A percentile compares a stretch with the other conserved stretches of the same genome.
phyloP scores from a whole-genome alignment of 1,284 basidiomycete genomes.

The Amylostereum areolatum region DNA sequence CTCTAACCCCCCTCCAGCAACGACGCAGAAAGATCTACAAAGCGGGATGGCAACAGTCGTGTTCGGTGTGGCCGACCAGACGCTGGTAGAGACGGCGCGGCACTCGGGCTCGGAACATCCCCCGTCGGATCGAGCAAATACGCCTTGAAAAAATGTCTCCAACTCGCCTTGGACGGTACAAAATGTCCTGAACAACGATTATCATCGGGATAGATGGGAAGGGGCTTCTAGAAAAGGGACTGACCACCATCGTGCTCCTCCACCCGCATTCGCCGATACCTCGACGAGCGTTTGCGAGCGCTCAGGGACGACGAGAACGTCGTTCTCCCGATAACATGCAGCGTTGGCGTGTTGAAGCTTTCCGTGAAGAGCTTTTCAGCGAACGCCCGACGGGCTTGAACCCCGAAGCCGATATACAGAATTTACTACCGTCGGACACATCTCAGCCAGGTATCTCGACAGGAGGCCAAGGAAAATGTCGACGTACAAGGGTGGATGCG shows the following conservation, averaged over 20 bases:
- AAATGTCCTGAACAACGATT: slow-evolving; percentile 56
- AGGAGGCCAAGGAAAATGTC: slow-evolving; percentile 8
- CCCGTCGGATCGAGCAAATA: slow-evolving; percentile 38
- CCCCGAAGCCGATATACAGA: slow-evolving; percentile 66
- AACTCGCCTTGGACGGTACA: slow-evolving; percentile 66
- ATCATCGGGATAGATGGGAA: slow-evolving; percentile 1
- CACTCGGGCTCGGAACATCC: slow-evolving; percentile 27
- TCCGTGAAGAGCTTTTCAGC: slow-evolving; percentile 50
- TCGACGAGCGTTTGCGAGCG: slow-evolving; percentile 57
- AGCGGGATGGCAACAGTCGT: too few species aligned
- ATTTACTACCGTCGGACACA: slow-evolving; percentile 31
- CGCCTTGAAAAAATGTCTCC: slow-evolving; percentile 64
- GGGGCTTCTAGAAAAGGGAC: slow-evolving; percentile 15
- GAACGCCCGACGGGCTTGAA: slow-evolving; percentile 51
- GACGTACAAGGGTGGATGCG: slow-evolving; percentile 66
- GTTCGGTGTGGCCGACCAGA: slow-evolving; percentile 32
- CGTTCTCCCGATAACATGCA: slow-evolving; percentile 80
- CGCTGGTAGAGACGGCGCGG: slow-evolving; percentile 21
- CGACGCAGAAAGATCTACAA: too few species aligned
- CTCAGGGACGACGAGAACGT: slow-evolving; percentile 76
- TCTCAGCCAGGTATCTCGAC: slow-evolving; percentile 3
- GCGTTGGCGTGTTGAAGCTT: slow-evolving; percentile 63
- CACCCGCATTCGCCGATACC: slow-evolving; percentile 54
- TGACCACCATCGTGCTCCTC: slow-evolving; percentile 74
- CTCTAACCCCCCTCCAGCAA: too few species aligned